These are phyloP conservation scores for Pseudonitzschia multistriata DNA, from an alignment of 108 stramenopile species.

Conservation along the genomic window DNA sequence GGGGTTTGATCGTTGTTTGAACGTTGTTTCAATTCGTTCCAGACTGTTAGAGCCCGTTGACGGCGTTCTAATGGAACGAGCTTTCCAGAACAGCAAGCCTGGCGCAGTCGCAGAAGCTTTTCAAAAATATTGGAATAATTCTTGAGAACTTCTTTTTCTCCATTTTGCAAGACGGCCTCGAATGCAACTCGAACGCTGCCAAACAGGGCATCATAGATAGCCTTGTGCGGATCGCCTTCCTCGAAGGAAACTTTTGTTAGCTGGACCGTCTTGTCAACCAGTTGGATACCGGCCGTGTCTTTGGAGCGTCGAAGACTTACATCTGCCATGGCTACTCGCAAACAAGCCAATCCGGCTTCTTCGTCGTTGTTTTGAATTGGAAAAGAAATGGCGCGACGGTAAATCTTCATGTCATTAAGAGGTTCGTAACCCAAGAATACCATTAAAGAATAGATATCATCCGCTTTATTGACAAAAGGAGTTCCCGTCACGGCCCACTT, in stretches of 20 bases:
- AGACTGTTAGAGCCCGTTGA: slow-evolving; percentile 41
- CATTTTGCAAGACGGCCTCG: slow-evolving; percentile 29
- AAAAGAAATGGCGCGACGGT: slow-evolving; percentile 46
- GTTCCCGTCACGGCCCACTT: slow-evolving; percentile 49
- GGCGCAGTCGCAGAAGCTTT: slow-evolving; percentile 58
- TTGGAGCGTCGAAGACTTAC: slow-evolving; percentile 54
- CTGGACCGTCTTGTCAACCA: slow-evolving; percentile 47
- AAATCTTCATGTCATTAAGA: slow-evolving; percentile 40
- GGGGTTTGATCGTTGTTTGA: slow-evolving; percentile 16
- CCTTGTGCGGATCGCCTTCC: slow-evolving; percentile 35
- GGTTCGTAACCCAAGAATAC: slow-evolving; percentile 48
- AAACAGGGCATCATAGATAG: slow-evolving; percentile 53
- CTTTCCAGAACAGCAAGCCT: slow-evolving; percentile 53
- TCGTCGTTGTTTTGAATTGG: slow-evolving; percentile 58
- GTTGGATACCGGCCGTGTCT: slow-evolving; percentile 7
- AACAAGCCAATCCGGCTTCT: slow-evolving; percentile 43
- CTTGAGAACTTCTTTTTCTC: slow-evolving; percentile 1
- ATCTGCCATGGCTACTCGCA: slow-evolving; percentile 51
- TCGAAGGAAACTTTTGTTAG: slow-evolving; percentile 35
- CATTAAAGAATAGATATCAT: slow-evolving; percentile 44
- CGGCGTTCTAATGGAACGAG: slow-evolving; percentile 24
- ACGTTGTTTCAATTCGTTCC: slow-evolving; percentile 29
- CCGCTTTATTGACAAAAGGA: slow-evolving; percentile 43
- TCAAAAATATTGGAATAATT: slow-evolving; percentile 47
- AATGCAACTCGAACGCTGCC: slow-evolving; percentile 33